Evolutionary conservation across 2,329 filamentous ascomycete genomes (phyloP).

Genomic region (Fusarium sarcochroum): DNA sequence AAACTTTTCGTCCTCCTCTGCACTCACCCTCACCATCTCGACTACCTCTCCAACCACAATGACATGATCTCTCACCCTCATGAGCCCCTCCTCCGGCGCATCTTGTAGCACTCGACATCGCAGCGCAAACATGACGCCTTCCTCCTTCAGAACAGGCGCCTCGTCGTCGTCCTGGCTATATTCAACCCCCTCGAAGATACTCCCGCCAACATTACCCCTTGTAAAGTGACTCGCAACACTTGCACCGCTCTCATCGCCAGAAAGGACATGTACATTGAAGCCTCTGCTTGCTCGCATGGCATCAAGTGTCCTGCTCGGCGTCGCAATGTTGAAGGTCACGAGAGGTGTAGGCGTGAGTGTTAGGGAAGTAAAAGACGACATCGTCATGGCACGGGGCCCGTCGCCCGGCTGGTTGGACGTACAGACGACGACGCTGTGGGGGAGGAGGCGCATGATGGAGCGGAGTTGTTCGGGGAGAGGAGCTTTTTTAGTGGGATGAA

Average conservation of each 20-base stretch:
- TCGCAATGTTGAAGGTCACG: slow-evolving; percentile 70
- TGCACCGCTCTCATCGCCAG: slow-evolving; percentile 62
- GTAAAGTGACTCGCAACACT: slow-evolving; percentile 67
- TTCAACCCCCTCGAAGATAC: slow-evolving; percentile 53
- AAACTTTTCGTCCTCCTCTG: slow-evolving; percentile 55
- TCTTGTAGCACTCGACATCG: slow-evolving; percentile 60
- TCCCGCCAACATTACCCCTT: slow-evolving; percentile 60
- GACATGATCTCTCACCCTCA: slow-evolving; percentile 66
- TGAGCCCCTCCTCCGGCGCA: slow-evolving; percentile 56
- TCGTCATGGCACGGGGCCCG: slow-evolving; percentile 66
- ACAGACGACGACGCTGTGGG: slow-evolving; percentile 69
- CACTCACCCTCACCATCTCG: slow-evolving; percentile 57
- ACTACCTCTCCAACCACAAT: slow-evolving; percentile 67
- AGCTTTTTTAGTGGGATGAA: slow-evolving; percentile 51
- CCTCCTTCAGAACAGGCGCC: slow-evolving; percentile 62
- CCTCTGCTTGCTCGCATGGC: slow-evolving; percentile 60
- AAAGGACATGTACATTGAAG: slow-evolving; percentile 71
- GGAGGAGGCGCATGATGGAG: slow-evolving; percentile 66
- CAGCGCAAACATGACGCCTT: slow-evolving; percentile 67
- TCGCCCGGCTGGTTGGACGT: slow-evolving; percentile 59
- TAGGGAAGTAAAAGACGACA: slow-evolving; percentile 72
- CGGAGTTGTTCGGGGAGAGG: slow-evolving; percentile 64
- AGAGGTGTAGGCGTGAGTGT: slow-evolving; percentile 66
- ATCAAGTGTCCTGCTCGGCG: slow-evolving; percentile 68
- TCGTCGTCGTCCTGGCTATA: slow-evolving; percentile 29